phyloP scores from a whole-genome alignment of 2,329 filamentous ascomycete species.

The Xylariales sp. region DNA sequence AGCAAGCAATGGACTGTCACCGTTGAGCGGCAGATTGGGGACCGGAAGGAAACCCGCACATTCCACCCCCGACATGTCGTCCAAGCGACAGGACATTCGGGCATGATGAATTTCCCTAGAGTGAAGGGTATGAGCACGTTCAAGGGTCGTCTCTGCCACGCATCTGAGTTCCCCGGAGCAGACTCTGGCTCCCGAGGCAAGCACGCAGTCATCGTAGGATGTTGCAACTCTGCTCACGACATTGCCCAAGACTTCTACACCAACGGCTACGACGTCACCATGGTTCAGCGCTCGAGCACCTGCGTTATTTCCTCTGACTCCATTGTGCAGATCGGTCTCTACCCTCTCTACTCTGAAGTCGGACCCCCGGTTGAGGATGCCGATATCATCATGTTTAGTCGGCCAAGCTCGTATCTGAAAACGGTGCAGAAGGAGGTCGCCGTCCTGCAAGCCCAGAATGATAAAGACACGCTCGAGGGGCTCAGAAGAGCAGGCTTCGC shows the following conservation, averaged over 20 bases:
- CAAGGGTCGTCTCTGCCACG: slow-evolving; percentile 51
- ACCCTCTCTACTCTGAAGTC: slow-evolving; percentile 43
- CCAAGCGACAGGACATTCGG: slow-evolving; percentile 64
- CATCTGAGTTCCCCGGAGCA: slow-evolving; percentile 18
- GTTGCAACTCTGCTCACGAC: slow-evolving; percentile 56
- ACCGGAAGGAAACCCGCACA: slow-evolving; percentile 39
- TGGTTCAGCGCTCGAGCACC: slow-evolving; percentile 56
- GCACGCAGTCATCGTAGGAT: slow-evolving; percentile 52
- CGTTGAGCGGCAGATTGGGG: slow-evolving; percentile 19
- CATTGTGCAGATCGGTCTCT: slow-evolving; percentile 48
- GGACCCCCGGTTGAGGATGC: slow-evolving; percentile 61
- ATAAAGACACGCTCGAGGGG: slow-evolving; percentile 37
- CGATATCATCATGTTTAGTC: slow-evolving; percentile 55
- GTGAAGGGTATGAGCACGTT: slow-evolving; percentile 53
- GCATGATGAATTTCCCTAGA: slow-evolving; percentile 56
- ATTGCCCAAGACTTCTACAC: slow-evolving; percentile 56
- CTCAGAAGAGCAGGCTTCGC: slow-evolving; percentile 53
- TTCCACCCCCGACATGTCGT: slow-evolving; percentile 61
- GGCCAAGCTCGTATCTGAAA: slow-evolving; percentile 58
- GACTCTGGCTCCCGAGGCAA: slow-evolving; percentile 26
- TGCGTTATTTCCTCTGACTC: slow-evolving; percentile 47
- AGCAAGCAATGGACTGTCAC: slow-evolving; percentile 49
- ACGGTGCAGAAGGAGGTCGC: slow-evolving; percentile 46
- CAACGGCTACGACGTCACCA: slow-evolving; percentile 54
- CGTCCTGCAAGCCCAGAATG: slow-evolving; percentile 26